Evolutionary conservation across 257 asterid genomes (phyloP).

Genomic region (Scutellaria baicalensis): DNA sequence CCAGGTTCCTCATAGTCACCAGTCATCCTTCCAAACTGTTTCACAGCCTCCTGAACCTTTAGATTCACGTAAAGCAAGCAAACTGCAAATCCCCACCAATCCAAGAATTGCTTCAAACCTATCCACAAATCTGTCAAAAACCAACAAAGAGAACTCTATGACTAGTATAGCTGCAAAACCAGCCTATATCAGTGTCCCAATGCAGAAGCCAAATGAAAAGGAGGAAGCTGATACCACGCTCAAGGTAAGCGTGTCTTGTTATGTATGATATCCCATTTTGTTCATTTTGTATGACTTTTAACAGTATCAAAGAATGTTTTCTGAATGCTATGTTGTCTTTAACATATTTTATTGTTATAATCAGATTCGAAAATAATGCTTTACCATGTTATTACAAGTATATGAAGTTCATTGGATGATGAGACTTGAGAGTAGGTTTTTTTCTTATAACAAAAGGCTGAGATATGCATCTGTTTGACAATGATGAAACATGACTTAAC

Average conservation of each 20-base stretch:
- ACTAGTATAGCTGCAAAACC: conserved; percentile 46
- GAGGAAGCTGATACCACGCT: conserved; percentile 56
- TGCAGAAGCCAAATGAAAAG: conserved; percentile 52
- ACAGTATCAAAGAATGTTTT: background rate
- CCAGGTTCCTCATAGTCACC: conserved; percentile 61
- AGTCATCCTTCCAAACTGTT: conserved; percentile 51
- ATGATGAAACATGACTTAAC: background rate
- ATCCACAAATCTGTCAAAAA: conserved; percentile 40
- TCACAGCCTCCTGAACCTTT: conserved; percentile 41
- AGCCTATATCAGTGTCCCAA: conserved; percentile 67
- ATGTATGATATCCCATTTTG: conserved; percentile 1
- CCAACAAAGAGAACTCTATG: conserved; percentile 52
- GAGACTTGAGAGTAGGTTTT: background rate
- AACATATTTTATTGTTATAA: background rate
- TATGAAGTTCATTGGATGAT: background rate
- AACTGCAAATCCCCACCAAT: conserved; percentile 91
- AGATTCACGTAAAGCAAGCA: conserved; percentile 56
- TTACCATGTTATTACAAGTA: background rate
- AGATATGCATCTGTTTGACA: background rate
- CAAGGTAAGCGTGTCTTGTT: conserved; percentile 47
- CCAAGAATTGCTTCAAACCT: conserved; percentile 86
- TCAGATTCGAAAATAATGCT: background rate
- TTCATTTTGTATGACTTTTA: conserved; percentile 4
- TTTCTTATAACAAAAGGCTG: background rate
- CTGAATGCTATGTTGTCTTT: conserved; percentile 1